Evolutionary conservation across 331 rosid genomes (phyloP).

Genomic region (Quercus lobata): DNA sequence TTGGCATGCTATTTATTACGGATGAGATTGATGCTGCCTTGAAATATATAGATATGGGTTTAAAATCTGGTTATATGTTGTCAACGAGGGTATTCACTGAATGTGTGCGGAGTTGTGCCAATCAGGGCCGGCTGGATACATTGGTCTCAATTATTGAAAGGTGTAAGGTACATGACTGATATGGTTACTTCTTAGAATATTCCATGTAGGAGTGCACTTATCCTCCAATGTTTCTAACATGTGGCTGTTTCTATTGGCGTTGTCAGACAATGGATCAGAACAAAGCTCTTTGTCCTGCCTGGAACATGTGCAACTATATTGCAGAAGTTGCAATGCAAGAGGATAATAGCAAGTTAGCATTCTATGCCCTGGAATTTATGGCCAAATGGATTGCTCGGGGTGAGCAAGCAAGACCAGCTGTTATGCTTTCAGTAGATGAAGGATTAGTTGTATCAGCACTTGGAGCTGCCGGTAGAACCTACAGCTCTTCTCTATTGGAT

Average conservation of each 20-base stretch:
- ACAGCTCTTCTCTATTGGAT: constrained; percentile 56
- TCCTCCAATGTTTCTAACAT: constrained; percentile 18
- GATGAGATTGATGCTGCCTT: constrained; percentile 61
- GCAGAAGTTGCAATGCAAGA: constrained; percentile 61
- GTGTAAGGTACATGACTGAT: constrained; percentile 65
- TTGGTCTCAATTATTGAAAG: constrained; percentile 74
- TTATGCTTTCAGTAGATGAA: constrained; percentile 67
- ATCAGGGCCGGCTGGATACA: constrained; percentile 61
- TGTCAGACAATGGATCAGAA: constrained; percentile 78
- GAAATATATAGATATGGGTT: constrained; percentile 60
- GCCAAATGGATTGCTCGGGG: constrained; percentile 84
- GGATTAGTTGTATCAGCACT: constrained; percentile 74
- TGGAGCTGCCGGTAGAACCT: constrained; percentile 79
- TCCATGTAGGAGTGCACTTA: constrained; percentile 5
- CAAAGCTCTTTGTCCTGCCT: constrained; percentile 91
- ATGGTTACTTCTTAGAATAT: constrained; percentile 9
- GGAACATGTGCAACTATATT: constrained; percentile 65
- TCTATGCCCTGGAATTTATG: constrained; percentile 72
- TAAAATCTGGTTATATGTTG: constrained; percentile 65
- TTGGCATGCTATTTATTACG: constrained; percentile 59
- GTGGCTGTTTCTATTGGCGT: constrained; percentile 19
- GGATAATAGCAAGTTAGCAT: constrained; percentile 79
- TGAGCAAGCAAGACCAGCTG: constrained; percentile 66
- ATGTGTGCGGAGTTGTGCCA: constrained; percentile 54
- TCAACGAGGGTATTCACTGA: constrained; percentile 49